Evolutionary conservation across 2,329 filamentous ascomycete genomes (phyloP).

Genomic region (Plectosphaerella plurivora): DNA sequence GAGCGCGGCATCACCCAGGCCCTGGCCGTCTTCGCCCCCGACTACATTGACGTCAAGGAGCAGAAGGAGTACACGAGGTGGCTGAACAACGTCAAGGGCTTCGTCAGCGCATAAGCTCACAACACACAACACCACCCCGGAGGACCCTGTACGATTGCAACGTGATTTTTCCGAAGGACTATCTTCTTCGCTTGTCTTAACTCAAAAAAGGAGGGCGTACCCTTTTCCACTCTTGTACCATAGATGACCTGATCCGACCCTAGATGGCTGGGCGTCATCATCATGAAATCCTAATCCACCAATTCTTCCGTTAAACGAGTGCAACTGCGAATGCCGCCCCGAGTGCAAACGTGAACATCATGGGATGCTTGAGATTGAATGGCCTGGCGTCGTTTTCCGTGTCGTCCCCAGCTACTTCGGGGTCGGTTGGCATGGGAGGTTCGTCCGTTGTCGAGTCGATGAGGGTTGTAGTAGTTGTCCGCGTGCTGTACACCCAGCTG

Average conservation of each 20-base stretch:
- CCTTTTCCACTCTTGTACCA: slow-evolving; percentile 14
- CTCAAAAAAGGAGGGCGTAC: slow-evolving; percentile 2
- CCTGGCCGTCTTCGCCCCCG: slow-evolving; percentile 84
- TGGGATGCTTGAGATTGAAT: too few species aligned
- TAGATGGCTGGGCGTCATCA: neutral
- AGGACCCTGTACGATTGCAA: slow-evolving; percentile 9
- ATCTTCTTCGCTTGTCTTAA: slow-evolving; percentile 10
- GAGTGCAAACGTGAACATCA: neutral
- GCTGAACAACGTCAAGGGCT: slow-evolving; percentile 82
- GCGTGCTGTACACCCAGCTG: too few species aligned
- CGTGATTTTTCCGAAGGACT: slow-evolving; percentile 4
- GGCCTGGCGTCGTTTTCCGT: too few species aligned
- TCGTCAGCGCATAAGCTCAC: slow-evolving; percentile 63
- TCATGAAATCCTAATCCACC: neutral
- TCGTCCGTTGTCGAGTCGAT: too few species aligned
- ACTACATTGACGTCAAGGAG: slow-evolving; percentile 98
- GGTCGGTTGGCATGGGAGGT: too few species aligned
- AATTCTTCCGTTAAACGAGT: neutral
- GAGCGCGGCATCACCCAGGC: slow-evolving; percentile 87
- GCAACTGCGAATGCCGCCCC: neutral
- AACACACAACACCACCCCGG: neutral
- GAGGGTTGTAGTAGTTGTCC: too few species aligned
- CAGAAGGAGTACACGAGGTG: slow-evolving; percentile 93
- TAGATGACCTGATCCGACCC: slow-evolving; percentile 2
- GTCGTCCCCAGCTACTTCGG: too few species aligned